Conservation (phyloP, 2,329 filamentous ascomycete genomes). For the Rutstroemia sp. region DNA sequence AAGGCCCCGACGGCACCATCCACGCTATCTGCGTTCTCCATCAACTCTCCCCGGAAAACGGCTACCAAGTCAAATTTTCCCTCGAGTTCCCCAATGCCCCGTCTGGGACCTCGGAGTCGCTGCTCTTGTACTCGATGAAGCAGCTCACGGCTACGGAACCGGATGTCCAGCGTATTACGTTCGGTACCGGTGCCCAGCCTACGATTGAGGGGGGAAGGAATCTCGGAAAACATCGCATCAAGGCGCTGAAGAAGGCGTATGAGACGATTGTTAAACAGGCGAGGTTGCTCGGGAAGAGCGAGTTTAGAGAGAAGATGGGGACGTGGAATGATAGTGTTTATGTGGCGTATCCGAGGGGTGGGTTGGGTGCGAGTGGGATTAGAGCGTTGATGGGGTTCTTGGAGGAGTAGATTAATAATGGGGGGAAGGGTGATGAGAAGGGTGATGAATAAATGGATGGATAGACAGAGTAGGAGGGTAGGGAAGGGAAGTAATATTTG, state of each 20-base stretch:
- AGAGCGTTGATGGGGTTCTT: conserved; percentile 88
- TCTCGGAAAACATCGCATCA: conserved; percentile 70
- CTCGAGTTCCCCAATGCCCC: conserved; percentile 84
- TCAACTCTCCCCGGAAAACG: conserved; percentile 70
- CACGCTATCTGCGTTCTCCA: conserved; percentile 74
- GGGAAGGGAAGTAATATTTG: too few species aligned
- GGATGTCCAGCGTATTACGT: conserved; percentile 66
- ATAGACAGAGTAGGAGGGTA: background rate
- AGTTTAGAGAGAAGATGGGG: conserved; percentile 87
- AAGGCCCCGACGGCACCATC: conserved; percentile 64
- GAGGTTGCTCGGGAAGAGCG: conserved; percentile 74
- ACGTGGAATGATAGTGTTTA: conserved; percentile 77
- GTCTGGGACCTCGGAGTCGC: conserved; percentile 79
- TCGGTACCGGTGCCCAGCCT: conserved; percentile 73
- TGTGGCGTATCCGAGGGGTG: conserved; percentile 83
- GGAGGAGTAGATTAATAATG: conserved; percentile 40
- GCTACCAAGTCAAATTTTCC: conserved; percentile 95
- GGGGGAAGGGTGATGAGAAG: too few species aligned
- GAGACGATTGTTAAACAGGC: conserved; percentile 74
- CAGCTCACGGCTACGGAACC: conserved; percentile 43
- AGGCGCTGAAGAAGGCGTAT: conserved; percentile 77
- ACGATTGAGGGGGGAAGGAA: conserved; percentile 75
- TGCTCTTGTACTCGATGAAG: conserved; percentile 63
- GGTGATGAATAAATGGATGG: conserved; percentile 35
- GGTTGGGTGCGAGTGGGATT: conserved; percentile 73